Evolutionary conservation across 1,284 basidiomycete species (phyloP), one percentile per base, ranked within the genome.

Genomic region (Marasmius sp.): DNA sequence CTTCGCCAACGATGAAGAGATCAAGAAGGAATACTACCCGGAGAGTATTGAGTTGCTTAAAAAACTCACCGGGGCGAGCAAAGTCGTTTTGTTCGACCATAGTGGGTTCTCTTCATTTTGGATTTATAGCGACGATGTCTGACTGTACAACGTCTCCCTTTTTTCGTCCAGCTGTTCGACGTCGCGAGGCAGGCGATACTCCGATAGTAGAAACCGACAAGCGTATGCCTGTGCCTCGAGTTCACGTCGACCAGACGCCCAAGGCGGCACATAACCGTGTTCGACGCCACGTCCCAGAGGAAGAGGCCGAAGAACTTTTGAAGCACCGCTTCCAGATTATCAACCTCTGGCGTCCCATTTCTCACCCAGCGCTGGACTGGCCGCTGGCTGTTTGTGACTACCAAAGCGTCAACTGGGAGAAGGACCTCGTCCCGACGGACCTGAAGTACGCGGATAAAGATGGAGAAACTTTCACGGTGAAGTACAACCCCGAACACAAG

Each of bases 281-380:
- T 5, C 2, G 27, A 27, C 27, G 27, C 27, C 87, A 2, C 79
- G 80, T 62, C 76, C 10, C 45, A 47, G n/a, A 16, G 16, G 45
- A 47, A 47, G 83, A 85, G 1, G 83, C 73, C 0, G 76, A 79
- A 2, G 73, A 71, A 14, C 75, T 82, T 10, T 74, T 85, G 27
- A 70, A 79, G 64, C 75, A 75, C 20, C 85, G 88, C 39, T 85
- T 83, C 74, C 87, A 90, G 70, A 85, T 90, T 58, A 84, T 91
- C 74, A 91, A 91, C 74, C 80, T 91, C 61, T 91, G 89, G 89
- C 75, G 87, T 7, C 88, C 88, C 1, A 85, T 91, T 61, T 66
- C 72, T 8, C 74, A 81, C 62, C 69, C 82, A 2, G 84, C 86
- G 10, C 71, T 74, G 45, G 87, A 89, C 68, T 81, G 76, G 74